A percentile compares a stretch with the other conserved stretches of the same genome.
Evolutionary conservation across 176 grass and related monocot genomes (phyloP).

Genomic region (Raddia distichophylla): DNA sequence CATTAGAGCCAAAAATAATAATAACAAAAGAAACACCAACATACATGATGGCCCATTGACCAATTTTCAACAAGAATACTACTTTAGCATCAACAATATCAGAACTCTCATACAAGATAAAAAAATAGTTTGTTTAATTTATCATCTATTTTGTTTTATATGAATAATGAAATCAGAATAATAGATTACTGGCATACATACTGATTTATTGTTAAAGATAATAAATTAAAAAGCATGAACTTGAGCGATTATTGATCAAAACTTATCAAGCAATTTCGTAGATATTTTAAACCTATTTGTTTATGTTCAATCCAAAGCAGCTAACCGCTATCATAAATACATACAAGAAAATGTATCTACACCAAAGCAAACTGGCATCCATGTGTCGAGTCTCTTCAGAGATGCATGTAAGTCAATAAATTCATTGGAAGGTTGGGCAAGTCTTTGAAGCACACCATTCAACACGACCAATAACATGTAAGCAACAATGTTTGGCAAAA

Average conservation of each 20-base stretch:
- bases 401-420: not conserved
- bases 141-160: not conserved
- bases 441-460: not conserved
- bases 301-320: not conserved
- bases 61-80: not conserved
- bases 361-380: not conserved
- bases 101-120: not conserved
- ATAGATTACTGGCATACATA: not conserved
- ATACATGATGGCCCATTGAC: not conserved
- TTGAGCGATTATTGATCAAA: not conserved
- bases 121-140: slow-evolving; percentile 5
- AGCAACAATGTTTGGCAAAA: not conserved
- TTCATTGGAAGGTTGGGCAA: not conserved
- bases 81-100: not conserved
- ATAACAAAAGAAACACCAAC: not conserved
- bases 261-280: not conserved
- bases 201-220: not conserved
- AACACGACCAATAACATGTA: not conserved
- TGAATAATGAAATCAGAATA: not conserved
- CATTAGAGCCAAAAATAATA: not conserved
- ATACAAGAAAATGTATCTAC: not conserved
- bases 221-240: not conserved
- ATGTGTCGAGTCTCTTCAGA: not conserved
- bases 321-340: not conserved
- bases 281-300: not conserved